Evolutionary conservation across 2,329 filamentous ascomycete genomes (phyloP), one percentile per base, ranked within the genome.

Genomic region (Alternaria rosae): DNA sequence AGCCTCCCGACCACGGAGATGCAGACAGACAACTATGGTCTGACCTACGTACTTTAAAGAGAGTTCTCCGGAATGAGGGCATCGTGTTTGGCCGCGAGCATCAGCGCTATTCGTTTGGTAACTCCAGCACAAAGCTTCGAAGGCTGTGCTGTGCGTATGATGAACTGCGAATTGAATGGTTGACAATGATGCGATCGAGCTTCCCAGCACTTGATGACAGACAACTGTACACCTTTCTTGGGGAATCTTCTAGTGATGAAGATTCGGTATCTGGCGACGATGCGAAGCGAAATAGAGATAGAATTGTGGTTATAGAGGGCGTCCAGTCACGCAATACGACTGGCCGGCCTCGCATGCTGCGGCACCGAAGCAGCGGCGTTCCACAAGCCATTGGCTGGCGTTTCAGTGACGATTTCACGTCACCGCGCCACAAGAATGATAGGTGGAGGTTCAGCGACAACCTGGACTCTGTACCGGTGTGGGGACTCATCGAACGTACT

Each of bases 91-190:
- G 51, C 6, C 13, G 25, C 2, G 50, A 45, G 5, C 58, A 66
- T 41, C 56, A 52, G n/a, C 58, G 65, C 3, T 23, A 61, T 1
- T 45, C 56, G 0, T 45, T 48, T 42, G 58, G 65, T 4, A 23
- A 28, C n/a, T 48, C 38, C 0, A 32, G 54, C 25, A 21, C n/a
- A 1, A 64, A 57, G 12, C 8, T 67, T 3, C 25, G 44, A 17
- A 51, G 45, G 1, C 26, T 67, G 6, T 64, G 61, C 26, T 41
- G 42, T 23, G 38, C 54, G 2, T 64, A 61, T 21, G 57, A 64
- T 11, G 47, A 54, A 17, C 42, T 64, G 21, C 35, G 53, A 3
- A 57, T 32, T 8, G 17, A 30, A 17, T 64, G 57, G 61, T 17
- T 55, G n/a, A n/a, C 21, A 1, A 52, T 28, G 25, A 7, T 61